Conservation (phyloP, 2,329 filamentous ascomycete genomes). For the Myriosclerotinia duriaeana region DNA sequence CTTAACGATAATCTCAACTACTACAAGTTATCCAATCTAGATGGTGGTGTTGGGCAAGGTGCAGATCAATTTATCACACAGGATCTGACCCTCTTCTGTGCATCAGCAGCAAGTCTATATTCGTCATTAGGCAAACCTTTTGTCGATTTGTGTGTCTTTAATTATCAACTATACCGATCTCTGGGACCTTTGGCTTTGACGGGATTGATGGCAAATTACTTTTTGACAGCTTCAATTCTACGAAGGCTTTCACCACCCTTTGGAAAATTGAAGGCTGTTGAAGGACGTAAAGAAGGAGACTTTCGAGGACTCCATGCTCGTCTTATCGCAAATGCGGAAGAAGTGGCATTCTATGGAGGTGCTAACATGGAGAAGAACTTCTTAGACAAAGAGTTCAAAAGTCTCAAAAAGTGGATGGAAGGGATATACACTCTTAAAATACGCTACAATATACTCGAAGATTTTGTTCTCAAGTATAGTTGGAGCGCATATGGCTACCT, state of each 20-base stretch:
- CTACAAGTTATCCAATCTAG: slow-evolving; percentile 90
- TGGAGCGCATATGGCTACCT: slow-evolving; percentile 98
- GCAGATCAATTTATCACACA: slow-evolving; percentile 98
- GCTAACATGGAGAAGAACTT: slow-evolving; percentile 94
- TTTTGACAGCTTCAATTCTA: slow-evolving; percentile 87
- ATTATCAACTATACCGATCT: slow-evolving; percentile 92
- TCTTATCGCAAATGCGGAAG: slow-evolving; percentile 93
- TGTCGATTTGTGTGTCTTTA: slow-evolving; percentile 97
- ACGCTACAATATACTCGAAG: slow-evolving; percentile 96
- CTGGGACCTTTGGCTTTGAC: slow-evolving; percentile 84
- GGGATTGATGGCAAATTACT: slow-evolving; percentile 88
- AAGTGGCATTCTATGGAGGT: slow-evolving; percentile 95
- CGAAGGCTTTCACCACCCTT: slow-evolving; percentile 90
- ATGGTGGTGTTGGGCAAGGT: slow-evolving; percentile 87
- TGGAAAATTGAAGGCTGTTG: slow-evolving; percentile 93
- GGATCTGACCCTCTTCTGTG: slow-evolving; percentile 92
- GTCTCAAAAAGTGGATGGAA: slow-evolving; percentile 95
- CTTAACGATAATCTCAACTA: slow-evolving; percentile 93
- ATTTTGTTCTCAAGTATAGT: slow-evolving; percentile 96
- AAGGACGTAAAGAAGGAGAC: slow-evolving; percentile 91
- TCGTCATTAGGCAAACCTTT: slow-evolving; percentile 97
- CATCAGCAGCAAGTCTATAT: slow-evolving; percentile 86
- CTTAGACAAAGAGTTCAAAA: slow-evolving; percentile 87
- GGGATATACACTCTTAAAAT: slow-evolving; percentile 97
- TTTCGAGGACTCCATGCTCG: slow-evolving; percentile 89